Evolutionary conservation across 192 early-diverging fungal genomes (phyloP), one percentile per base, ranked within the genome.

Genomic region (Gamsiella multidivaricata): DNA sequence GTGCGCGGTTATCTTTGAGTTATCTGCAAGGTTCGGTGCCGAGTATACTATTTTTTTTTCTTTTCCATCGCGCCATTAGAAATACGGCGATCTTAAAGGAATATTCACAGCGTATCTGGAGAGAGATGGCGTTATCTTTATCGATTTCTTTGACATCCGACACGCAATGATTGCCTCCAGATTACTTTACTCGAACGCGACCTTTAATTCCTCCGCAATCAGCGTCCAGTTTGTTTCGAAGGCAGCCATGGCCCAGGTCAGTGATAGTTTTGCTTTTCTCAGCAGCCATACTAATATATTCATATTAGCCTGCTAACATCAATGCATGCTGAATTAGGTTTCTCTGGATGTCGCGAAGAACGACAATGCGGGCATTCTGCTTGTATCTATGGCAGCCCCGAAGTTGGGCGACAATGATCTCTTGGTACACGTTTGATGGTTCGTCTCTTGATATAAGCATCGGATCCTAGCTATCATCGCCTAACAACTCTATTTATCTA

Each of bases 101-200:
- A 58, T 76, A 12, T 82, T 83, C 39, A 65, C 78, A 5, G 58
- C 71, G 11, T 75, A 55, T 41, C 58, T 79, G 18, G 52, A 53
- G 17, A 69, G 63, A 17, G 61, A 72, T 36, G 71, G 74, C 5
- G 45, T 72, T n/a, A 54, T 81, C 20, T 69, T 85, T 26, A 61
- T 85, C 37, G 84, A 80, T 70, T 86, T 83, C 58, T 85, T 71
- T 54, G 81, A 85, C 41, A 67, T 86, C 11, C 50, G 75, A 15
- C 79, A 85, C 32, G 79, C 85, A 0, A 59, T 72, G 46, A 36
- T 15, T 23, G 85, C 83, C 1, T 58, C 57, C 7, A 43, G 52
- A 54, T 49, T 26, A 50, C 55, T 82, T 22, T 39, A 54, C 15
- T 42, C 36, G 6, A 61, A 37, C 26, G 17, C 52, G 9, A 23